These are phyloP conservation scores for Ocimum tenuiflorum DNA, from an alignment of 257 asterid genomes.

Conservation along the genomic window DNA sequence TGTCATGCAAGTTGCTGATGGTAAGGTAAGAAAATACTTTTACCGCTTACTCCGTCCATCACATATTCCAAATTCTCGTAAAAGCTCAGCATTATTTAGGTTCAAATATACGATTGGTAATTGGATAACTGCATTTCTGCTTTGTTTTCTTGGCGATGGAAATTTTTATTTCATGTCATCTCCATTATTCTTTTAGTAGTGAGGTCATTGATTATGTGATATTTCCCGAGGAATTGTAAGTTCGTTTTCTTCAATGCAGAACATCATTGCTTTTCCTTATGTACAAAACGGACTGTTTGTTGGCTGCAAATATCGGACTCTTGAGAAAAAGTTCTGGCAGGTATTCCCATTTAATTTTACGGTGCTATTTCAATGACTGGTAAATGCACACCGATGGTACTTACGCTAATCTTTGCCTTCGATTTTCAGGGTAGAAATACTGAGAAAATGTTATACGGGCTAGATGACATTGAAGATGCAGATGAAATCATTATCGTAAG, in stretches of 20 bases:
- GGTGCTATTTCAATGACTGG: neutral
- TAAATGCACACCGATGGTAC: neutral
- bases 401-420: slow-evolving; percentile 8
- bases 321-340: slow-evolving; percentile 74
- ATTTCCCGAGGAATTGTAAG: neutral
- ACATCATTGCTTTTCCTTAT: slow-evolving; percentile 67
- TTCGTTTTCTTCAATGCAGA: slow-evolving; percentile 39
- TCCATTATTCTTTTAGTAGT: neutral
- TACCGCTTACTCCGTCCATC: neutral
- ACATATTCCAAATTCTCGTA: neutral
- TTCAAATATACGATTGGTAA: neutral
- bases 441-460: slow-evolving; percentile 55
- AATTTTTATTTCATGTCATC: neutral
- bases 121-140: neutral
- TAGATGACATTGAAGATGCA: slow-evolving; percentile 60
- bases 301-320: slow-evolving; percentile 69
- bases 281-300: slow-evolving; percentile 44
- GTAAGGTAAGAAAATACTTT: slow-evolving; percentile 36
- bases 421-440: slow-evolving; percentile 44
- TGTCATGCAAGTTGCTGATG: slow-evolving; percentile 63
- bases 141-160: neutral
- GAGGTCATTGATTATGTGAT: neutral
- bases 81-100: neutral
- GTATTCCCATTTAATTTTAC: slow-evolving; percentile 24
- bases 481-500: slow-evolving; percentile 63